A percentile compares a stretch with the other conserved stretches of the same genome.
Conservation (phyloP, 352 stramenopile species). For the Pythium diclinum region DNA sequence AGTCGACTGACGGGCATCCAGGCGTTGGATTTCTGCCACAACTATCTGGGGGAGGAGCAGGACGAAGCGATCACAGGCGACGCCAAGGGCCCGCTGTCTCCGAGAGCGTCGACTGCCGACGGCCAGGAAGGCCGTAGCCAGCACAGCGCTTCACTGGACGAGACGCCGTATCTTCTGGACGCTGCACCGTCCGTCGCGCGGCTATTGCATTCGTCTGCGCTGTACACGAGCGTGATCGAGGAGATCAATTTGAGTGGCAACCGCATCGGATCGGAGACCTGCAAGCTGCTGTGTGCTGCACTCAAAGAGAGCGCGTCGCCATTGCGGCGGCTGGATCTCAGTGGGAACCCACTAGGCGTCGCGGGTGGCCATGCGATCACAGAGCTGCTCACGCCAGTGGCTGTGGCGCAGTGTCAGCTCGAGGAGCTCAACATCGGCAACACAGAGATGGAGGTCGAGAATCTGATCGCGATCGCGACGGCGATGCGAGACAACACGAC, state of each 20-base stretch:
- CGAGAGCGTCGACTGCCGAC: neutral
- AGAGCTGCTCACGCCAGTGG: conserved; percentile 31
- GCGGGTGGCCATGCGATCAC: conserved; percentile 52
- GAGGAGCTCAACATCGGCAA: conserved; percentile 53
- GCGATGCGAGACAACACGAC: conserved; percentile 42
- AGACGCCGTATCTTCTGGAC: conserved; percentile 48
- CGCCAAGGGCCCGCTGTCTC: conserved; percentile 2
- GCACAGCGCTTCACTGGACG: conserved; percentile 16
- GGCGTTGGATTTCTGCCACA: conserved; percentile 50
- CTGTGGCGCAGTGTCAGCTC: conserved; percentile 30
- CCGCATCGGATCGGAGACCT: conserved; percentile 54
- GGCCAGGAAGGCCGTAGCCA: neutral
- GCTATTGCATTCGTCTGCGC: conserved; percentile 42
- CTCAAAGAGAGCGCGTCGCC: conserved; percentile 36
- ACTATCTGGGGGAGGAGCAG: conserved; percentile 43
- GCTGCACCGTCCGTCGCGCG: conserved; percentile 40
- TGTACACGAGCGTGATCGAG: conserved; percentile 51
- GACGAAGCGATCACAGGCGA: conserved; percentile 2
- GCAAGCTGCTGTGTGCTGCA: conserved; percentile 47
- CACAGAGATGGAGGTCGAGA: conserved; percentile 56
- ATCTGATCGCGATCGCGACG: conserved; percentile 61
- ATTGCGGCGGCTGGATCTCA: conserved; percentile 45
- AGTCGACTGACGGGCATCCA: conserved; percentile 41
- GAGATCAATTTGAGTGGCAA: conserved; percentile 63
- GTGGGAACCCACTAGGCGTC: conserved; percentile 48